phyloP scores from a whole-genome alignment of 257 asterid genomes.

The Haberlea rhodopensis region DNA sequence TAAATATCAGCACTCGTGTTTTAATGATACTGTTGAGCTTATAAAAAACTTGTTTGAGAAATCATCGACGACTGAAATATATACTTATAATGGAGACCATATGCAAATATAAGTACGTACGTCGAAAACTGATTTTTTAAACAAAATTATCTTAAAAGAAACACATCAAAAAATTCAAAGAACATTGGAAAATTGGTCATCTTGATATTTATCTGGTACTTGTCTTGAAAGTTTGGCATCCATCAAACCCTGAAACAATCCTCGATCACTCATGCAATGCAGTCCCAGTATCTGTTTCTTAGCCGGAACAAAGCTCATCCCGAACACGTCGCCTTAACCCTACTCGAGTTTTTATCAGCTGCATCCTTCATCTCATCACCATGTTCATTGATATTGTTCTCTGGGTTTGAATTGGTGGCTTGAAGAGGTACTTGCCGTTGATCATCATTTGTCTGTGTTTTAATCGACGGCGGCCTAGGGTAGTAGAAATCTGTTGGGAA shows the following conservation, averaged over 20 bases:
- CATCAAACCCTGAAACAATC: background rate
- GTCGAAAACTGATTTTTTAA: background rate
- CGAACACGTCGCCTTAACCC: background rate
- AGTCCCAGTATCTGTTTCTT: background rate
- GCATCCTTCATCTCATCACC: background rate
- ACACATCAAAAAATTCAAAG: background rate
- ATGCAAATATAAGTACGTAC: background rate
- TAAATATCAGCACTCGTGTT: too few species aligned
- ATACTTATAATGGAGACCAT: background rate
- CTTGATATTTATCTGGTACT: background rate
- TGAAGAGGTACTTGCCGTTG: background rate
- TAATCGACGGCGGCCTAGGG: conserved; percentile 33
- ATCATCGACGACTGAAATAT: too few species aligned
- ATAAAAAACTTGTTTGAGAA: too few species aligned
- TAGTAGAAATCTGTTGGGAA: conserved; percentile 63
- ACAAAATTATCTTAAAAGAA: too few species aligned
- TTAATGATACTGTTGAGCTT: too few species aligned
- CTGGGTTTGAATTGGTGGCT: background rate
- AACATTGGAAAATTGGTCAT: background rate
- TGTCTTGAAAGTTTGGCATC: background rate
- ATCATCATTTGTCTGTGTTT: background rate
- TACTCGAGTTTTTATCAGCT: background rate
- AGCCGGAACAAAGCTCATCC: background rate
- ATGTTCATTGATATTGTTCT: background rate
- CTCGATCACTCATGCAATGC: background rate